Conservation (phyloP, 495 filamentous ascomycete genomes). For the Amphirosellinia nigrospora region DNA sequence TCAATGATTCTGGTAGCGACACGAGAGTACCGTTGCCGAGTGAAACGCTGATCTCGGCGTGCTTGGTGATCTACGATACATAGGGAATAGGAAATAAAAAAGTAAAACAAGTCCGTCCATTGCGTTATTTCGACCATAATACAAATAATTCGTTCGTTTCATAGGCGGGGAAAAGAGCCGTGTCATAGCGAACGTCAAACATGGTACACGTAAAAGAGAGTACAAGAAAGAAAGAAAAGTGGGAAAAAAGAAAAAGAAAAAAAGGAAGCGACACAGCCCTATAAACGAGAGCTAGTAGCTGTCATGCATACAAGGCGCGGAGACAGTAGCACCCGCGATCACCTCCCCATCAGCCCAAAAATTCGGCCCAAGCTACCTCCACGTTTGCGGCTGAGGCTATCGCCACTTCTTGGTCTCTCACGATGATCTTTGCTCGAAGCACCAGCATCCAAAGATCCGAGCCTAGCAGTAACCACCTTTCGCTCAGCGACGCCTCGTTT, state of each 20-base stretch:
- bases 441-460: constrained; percentile 13
- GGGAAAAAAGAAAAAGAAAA: not conserved
- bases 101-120: not conserved
- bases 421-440: constrained; percentile 19
- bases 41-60: not conserved
- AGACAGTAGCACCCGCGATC: constrained; percentile 3
- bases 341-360: constrained; percentile 31
- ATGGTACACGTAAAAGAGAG: not conserved
- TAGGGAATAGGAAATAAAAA: not conserved
- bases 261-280: not conserved
- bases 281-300: not conserved
- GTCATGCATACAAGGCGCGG: not conserved
- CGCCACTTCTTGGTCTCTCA: constrained; percentile 20
- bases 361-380: constrained; percentile 40
- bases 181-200: constrained; percentile 20
- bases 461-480: constrained; percentile 2
- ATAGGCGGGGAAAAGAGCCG: not conserved
- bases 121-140: constrained; percentile 4
- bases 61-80: not conserved
- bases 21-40: not conserved
- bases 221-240: not conserved
- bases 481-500: constrained; percentile 30
- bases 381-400: constrained; percentile 31
- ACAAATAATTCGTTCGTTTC: not conserved
- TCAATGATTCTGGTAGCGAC: not conserved